Evolutionary conservation across 805 yeast species (phyloP).

Genomic region (Kuraishia floccosa): DNA sequence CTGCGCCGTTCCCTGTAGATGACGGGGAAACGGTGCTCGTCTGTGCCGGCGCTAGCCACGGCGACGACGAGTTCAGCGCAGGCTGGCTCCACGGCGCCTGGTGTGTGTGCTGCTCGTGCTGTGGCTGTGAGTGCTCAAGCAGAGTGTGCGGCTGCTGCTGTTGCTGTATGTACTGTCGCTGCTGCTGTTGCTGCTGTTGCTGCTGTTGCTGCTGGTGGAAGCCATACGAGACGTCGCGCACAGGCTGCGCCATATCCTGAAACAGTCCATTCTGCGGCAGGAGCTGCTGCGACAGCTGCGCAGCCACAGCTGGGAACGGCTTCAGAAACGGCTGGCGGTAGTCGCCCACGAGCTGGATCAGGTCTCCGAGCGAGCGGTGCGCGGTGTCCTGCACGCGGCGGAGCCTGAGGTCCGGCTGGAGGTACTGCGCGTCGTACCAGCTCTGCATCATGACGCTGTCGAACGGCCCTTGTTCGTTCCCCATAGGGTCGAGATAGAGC

Average conservation of each 20-base stretch:
- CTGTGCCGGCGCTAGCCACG: too few species aligned
- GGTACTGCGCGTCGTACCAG: conserved; percentile 58
- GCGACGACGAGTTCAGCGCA: too few species aligned
- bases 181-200: conserved; percentile 3
- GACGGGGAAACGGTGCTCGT: too few species aligned
- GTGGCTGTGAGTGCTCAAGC: conserved; percentile 5
- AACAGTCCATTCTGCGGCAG: conserved; percentile 3
- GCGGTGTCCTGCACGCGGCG: conserved; percentile 44
- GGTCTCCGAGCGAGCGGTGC: conserved; percentile 40
- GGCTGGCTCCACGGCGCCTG: conserved; percentile 1
- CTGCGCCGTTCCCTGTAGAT: too few species aligned
- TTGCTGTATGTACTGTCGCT: conserved; percentile 1
- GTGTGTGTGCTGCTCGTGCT: conserved; percentile 3
- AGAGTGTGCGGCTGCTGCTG: conserved; percentile 1
- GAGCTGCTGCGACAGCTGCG: conserved; percentile 1
- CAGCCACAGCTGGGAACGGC: conserved; percentile 31
- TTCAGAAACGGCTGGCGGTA: conserved; percentile 48
- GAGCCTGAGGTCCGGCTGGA: conserved; percentile 40
- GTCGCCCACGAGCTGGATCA: conserved; percentile 37
- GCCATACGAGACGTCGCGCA: too few species aligned
- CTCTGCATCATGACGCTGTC: conserved; percentile 62
- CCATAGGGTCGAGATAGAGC: conserved; percentile 64
- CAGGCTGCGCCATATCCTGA: too few species aligned
- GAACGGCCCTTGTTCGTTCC: conserved; percentile 76
- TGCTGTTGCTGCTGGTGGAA: conserved; percentile 4